Conservation (phyloP, 1,284 basidiomycete genomes). For the Leucoagaricus sp. region DNA sequence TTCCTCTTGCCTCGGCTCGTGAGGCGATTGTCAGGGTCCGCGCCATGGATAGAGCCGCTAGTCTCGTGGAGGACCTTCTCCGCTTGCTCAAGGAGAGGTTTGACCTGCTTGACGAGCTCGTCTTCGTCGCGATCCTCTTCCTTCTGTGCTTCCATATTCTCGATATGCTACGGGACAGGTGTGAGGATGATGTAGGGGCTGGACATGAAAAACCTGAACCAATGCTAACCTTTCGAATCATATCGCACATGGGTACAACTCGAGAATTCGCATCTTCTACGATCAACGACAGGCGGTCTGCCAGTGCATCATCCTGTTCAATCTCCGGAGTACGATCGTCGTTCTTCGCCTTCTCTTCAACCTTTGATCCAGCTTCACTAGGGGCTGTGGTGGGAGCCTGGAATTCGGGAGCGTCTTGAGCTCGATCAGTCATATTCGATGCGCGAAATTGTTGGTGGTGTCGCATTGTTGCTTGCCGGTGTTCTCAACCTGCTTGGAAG, state of each 20-base stretch:
- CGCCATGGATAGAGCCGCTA: conserved; percentile 33
- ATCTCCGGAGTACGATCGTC: conserved; percentile 23
- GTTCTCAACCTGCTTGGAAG: conserved; percentile 35
- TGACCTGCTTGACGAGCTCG: conserved; percentile 35
- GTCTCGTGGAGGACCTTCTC: conserved; percentile 39
- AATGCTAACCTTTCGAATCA: conserved; percentile 34
- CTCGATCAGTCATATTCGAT: conserved; percentile 32
- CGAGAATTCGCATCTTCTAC: conserved; percentile 35
- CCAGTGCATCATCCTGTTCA: conserved; percentile 26
- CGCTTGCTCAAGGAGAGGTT: conserved; percentile 36
- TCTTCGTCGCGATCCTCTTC: conserved; percentile 37
- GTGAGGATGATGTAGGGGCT: not conserved
- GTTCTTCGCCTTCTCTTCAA: too few species aligned
- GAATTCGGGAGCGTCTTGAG: too few species aligned
- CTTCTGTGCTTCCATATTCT: conserved; percentile 32
- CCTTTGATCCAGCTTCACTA: too few species aligned
- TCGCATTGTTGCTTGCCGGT: conserved; percentile 33
- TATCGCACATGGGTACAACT: conserved; percentile 30
- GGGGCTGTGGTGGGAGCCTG: too few species aligned
- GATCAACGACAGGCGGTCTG: conserved; percentile 30
- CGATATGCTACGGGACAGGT: conserved; percentile 28
- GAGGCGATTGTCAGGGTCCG: conserved; percentile 36
- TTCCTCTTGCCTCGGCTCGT: conserved; percentile 37
- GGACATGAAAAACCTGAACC: too few species aligned
- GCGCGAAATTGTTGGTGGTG: conserved; percentile 39